Evolutionary conservation across 2,329 filamentous ascomycete species (phyloP), one percentile per base, ranked within the genome.

Genomic region (Paecilomyces niveus): DNA sequence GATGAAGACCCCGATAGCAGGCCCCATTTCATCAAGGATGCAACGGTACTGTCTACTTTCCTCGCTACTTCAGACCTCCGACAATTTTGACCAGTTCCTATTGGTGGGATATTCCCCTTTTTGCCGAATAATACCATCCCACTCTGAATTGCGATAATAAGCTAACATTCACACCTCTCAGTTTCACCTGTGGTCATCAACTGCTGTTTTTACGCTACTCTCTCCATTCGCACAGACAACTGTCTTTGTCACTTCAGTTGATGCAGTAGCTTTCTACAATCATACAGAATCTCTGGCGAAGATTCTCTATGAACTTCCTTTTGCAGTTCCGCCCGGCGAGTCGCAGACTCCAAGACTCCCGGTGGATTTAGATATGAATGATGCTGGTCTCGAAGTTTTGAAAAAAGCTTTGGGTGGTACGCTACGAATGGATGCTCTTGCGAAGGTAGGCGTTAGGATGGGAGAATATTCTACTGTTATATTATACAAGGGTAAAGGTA

Each of bases 221-320:
- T 97, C 92, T 0, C 94, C 94, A 0, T 79, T 97, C 8, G 76
- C 80, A 49, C 78, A 85, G 59, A 89, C 89, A 55, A 90, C 86
- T 0, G 75, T 97, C 18, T 89, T 86, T 65, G 83, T 99, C 62
- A 90, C 90, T 39, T 82, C 80, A 55, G 83, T 97, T 66, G 88
- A 96, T 68, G 93, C 93, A 6, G 91, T 88, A 1, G 92, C 94
- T 0, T 88, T 86, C 61, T 95, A 96, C 73, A 91, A 96, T 62
- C 84, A 89, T 61, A 89, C 86, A 8, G 85, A 93, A 56, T 83
- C 86, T 1, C 81, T 96, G 0, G 94, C 92, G 1, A 83, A 80
- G 26, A 97, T 97, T 59, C 65, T 88, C 24, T 90, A 94, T 70
- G 81, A 87, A 45, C 70, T 85, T 15, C 85, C 89, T 0, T 93